Percentiles rank a stretch among this genome's conserved stretches.
These are phyloP conservation scores for Cylindrodendrum hubeiense DNA, from an alignment of 2,329 filamentous ascomycete species.

Conservation along the genomic window DNA sequence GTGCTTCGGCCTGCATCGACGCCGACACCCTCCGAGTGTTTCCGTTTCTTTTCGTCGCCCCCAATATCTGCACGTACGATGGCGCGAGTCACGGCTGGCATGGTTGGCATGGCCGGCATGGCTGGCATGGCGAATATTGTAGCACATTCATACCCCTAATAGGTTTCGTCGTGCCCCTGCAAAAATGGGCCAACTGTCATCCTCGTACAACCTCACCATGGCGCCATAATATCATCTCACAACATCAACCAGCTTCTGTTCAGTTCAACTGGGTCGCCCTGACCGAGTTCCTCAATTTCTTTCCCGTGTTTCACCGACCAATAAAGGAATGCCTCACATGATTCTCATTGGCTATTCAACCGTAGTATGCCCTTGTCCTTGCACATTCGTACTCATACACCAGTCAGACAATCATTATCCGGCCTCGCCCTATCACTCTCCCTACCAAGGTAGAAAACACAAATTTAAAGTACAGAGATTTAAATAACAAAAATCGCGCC, in stretches of 20 bases:
- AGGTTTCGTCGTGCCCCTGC: not conserved
- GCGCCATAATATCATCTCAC: slow-evolving; percentile 3
- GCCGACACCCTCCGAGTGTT: not conserved
- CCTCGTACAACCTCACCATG: not conserved
- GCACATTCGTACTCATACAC: not conserved
- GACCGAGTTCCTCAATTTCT: not conserved
- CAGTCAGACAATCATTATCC: not conserved
- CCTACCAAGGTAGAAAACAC: not conserved
- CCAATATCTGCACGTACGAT: not conserved
- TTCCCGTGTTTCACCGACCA: not conserved
- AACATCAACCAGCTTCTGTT: not conserved
- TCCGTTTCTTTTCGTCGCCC: not conserved
- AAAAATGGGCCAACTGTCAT: slow-evolving; percentile 3
- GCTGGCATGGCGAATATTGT: not conserved
- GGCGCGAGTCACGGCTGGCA: not conserved
- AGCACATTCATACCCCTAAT: not conserved
- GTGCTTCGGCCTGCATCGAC: not conserved
- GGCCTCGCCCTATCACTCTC: no score
- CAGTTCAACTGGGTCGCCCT: not conserved
- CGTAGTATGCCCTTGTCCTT: not conserved
- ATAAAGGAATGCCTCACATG: not conserved
- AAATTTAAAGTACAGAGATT: not conserved
- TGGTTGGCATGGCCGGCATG: no score
- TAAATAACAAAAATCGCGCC: not conserved
- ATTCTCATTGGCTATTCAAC: slow-evolving; percentile 5